A percentile compares a stretch with the other conserved stretches of the same genome.
These are phyloP conservation scores for Papiliotrema fonsecae DNA, from an alignment of 1,284 basidiomycete species.

Conservation along the genomic window DNA sequence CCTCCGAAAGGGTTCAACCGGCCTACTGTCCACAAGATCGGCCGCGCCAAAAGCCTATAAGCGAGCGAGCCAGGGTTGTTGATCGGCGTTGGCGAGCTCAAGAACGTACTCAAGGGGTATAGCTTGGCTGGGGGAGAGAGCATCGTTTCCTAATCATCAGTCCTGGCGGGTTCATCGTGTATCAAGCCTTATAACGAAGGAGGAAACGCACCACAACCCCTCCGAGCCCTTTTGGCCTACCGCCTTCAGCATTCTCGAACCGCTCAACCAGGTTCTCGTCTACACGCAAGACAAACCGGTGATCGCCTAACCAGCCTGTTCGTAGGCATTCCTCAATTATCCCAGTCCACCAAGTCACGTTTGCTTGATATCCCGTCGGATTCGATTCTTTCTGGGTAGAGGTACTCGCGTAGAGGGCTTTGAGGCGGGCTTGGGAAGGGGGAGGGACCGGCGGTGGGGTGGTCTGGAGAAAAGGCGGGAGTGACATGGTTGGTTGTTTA, in stretches of 20 bases:
- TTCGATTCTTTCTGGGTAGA: constrained; percentile 77
- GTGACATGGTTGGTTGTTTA: not conserved
- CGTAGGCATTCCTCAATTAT: constrained; percentile 62
- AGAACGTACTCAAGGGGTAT: constrained; percentile 58
- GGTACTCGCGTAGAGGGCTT: constrained; percentile 83
- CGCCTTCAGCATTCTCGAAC: constrained; percentile 50
- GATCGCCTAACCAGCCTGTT: constrained; percentile 54
- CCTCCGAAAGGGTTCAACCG: constrained; percentile 66
- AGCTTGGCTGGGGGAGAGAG: constrained; percentile 37
- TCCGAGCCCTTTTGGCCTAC: constrained; percentile 71
- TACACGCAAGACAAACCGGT: constrained; percentile 63
- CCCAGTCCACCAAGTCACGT: constrained; percentile 79
- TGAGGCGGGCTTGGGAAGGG: constrained; percentile 58
- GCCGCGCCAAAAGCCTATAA: constrained; percentile 66
- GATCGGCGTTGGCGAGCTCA: constrained; percentile 59
- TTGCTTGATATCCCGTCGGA: constrained; percentile 71
- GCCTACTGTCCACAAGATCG: constrained; percentile 79
- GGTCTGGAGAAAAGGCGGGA: constrained; percentile 24
- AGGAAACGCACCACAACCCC: constrained; percentile 69
- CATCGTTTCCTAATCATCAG: constrained; percentile 22
- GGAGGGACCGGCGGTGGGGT: constrained; percentile 16
- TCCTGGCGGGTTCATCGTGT: constrained; percentile 1
- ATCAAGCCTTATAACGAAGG: not conserved
- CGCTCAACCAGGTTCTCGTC: constrained; percentile 58
- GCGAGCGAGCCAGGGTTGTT: constrained; percentile 66